These are phyloP conservation scores for Penicillium sp. DNA, from an alignment of 2,329 filamentous ascomycete genomes.

Conservation along the genomic window DNA sequence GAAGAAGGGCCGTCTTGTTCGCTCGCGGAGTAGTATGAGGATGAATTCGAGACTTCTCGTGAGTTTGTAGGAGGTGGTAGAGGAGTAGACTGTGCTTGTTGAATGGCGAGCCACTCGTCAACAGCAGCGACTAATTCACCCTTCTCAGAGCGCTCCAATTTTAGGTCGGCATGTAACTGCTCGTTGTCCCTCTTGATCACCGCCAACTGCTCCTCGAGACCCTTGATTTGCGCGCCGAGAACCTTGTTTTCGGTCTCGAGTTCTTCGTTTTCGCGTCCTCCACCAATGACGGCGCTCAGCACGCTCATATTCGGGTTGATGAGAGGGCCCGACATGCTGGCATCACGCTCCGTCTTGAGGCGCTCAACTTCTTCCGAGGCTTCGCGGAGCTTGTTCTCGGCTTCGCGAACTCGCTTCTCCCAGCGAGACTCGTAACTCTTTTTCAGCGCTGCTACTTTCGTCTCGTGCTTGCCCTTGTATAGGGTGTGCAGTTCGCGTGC, in stretches of 20 bases:
- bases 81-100: slow-evolving; percentile 18
- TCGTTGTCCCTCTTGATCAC: slow-evolving; percentile 68
- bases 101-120: slow-evolving; percentile 44
- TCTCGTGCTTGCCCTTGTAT: slow-evolving; percentile 97
- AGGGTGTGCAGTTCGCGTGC: slow-evolving; percentile 88
- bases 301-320: slow-evolving; percentile 44
- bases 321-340: slow-evolving; percentile 58
- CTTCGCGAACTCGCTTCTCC: slow-evolving; percentile 79
- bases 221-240: slow-evolving; percentile 69
- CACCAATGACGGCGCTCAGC: slow-evolving; percentile 17
- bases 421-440: slow-evolving; percentile 77
- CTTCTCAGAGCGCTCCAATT: slow-evolving; percentile 48
- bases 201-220: slow-evolving; percentile 67
- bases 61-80: slow-evolving; percentile 7
- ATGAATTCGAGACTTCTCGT: slow-evolving; percentile 14
- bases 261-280: slow-evolving; percentile 50
- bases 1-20: slow-evolving; percentile 6
- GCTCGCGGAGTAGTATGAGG: slow-evolving; percentile 7
- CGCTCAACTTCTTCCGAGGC: slow-evolving; percentile 71
- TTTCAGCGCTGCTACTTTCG: slow-evolving; percentile 86
- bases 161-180: slow-evolving; percentile 56
- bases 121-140: slow-evolving; percentile 46
- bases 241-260: slow-evolving; percentile 64
- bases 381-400: slow-evolving; percentile 68
- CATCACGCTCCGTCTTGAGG: slow-evolving; percentile 62